Evolutionary conservation across 208 protist species (phyloP).

Genomic region (Wallacemonas sp.): DNA sequence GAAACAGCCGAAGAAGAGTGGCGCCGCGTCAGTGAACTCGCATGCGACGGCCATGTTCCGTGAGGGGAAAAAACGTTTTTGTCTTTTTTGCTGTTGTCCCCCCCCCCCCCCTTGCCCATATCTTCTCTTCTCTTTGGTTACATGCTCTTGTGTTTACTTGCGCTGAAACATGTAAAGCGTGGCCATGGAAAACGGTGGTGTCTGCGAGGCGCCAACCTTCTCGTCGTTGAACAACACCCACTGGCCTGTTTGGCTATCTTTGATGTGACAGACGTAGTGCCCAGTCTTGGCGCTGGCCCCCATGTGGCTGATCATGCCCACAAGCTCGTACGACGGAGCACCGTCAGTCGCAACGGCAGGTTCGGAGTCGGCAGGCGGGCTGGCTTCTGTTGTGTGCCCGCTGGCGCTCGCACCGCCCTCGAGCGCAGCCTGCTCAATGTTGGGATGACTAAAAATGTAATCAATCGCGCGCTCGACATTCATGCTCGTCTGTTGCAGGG

Average conservation of each 20-base stretch:
- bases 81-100: slow-evolving; percentile 10
- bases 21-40: not conserved
- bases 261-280: slow-evolving; percentile 92
- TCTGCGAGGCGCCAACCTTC: slow-evolving; percentile 88
- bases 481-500: slow-evolving; percentile 85
- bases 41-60: too few relatives aligned
- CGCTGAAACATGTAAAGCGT: slow-evolving; percentile 93
- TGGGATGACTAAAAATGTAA: slow-evolving; percentile 95
- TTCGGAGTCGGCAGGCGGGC: not conserved
- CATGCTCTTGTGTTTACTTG: not conserved
- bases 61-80: not conserved
- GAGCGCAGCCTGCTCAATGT: slow-evolving; percentile 59
- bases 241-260: slow-evolving; percentile 56
- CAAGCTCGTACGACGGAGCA: slow-evolving; percentile 63
- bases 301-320: slow-evolving; percentile 92
- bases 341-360: slow-evolving; percentile 42
- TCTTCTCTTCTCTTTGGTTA: not conserved
- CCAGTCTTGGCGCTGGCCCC: slow-evolving; percentile 83
- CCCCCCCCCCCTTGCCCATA: not conserved
- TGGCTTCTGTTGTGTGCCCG: not conserved
- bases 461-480: slow-evolving; percentile 95
- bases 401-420: not conserved
- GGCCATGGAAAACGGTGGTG: slow-evolving; percentile 90
- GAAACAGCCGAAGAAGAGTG: not conserved
- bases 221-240: slow-evolving; percentile 97